Conservation (phyloP, 108 stramenopile species). For the Nannochloropsis granulata region DNA sequence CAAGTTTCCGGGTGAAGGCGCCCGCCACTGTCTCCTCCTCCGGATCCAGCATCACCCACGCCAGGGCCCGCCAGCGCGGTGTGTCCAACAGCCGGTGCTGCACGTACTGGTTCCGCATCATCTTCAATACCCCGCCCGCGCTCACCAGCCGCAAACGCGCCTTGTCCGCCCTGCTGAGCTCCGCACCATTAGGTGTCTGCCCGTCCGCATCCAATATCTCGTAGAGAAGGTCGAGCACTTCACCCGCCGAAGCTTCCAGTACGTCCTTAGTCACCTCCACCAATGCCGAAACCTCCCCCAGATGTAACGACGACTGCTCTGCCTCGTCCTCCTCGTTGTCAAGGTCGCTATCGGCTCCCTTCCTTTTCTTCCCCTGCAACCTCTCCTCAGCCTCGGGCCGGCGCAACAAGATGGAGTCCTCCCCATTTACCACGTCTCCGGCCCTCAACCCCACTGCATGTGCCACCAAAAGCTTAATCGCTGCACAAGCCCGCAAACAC, state of each 20-base stretch:
- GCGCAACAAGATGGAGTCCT: not conserved
- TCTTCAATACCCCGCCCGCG: not conserved
- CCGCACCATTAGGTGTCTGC: not conserved
- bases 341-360: not conserved
- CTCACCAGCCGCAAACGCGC: conserved; percentile 4
- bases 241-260: not conserved
- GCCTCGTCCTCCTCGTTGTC: not conserved
- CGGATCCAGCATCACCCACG: conserved; percentile 21
- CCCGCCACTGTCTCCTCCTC: not conserved
- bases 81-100: not conserved
- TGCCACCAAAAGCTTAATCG: not conserved
- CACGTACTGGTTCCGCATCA: not conserved
- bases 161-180: not conserved
- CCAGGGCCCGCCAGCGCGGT: conserved; percentile 14
- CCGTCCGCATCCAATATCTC: conserved; percentile 5
- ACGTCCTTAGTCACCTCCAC: not conserved
- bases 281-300: not conserved
- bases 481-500: not conserved
- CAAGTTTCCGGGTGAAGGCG: conserved; percentile 1
- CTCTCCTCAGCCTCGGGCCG: not conserved
- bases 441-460: not conserved
- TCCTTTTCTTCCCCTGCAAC: not conserved
- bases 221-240: not conserved
- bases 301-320: not conserved
- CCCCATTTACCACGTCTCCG: not conserved